These are phyloP conservation scores for Microsporum ferrugineum DNA, from an alignment of 2,329 filamentous ascomycete genomes.

Conservation along the genomic window DNA sequence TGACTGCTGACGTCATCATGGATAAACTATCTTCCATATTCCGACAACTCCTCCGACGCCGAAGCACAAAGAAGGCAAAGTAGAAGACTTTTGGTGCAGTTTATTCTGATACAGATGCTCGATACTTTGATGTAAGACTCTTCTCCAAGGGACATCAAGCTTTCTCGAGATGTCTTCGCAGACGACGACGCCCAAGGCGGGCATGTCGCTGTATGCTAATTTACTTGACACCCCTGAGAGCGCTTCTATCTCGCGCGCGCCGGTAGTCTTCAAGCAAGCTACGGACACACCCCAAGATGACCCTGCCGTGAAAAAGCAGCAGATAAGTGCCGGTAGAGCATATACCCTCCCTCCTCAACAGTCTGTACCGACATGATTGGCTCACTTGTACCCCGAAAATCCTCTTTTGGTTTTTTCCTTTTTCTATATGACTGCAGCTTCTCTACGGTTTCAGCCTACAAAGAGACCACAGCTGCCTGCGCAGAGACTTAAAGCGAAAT, in stretches of 20 bases:
- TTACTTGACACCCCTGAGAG: slow-evolving; percentile 51
- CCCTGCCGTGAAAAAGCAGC: slow-evolving; percentile 51
- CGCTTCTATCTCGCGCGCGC: slow-evolving; percentile 62
- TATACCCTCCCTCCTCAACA: slow-evolving; percentile 21
- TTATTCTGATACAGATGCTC: no score
- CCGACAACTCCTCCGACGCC: no score
- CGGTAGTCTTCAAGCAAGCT: slow-evolving; percentile 57
- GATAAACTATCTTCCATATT: no score
- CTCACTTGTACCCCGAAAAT: slow-evolving; percentile 37
- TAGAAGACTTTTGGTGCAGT: no score
- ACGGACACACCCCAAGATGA: slow-evolving; percentile 40
- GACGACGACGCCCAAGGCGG: slow-evolving; percentile 18
- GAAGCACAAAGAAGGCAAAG: no score
- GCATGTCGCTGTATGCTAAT: slow-evolving; percentile 72
- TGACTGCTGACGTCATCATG: no score
- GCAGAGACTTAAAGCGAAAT: slow-evolving; percentile 53
- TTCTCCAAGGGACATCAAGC: neutral
- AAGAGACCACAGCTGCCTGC: slow-evolving; percentile 58
- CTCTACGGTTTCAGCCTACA: slow-evolving; percentile 77
- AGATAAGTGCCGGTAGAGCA: slow-evolving; percentile 51
- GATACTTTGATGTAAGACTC: neutral
- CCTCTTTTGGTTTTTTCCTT: slow-evolving; percentile 18
- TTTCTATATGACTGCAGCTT: slow-evolving; percentile 34
- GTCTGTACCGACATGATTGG: slow-evolving; percentile 21
- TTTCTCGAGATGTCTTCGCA: slow-evolving; percentile 18